A percentile compares a stretch with the other conserved stretches of the same genome.
These are phyloP conservation scores for Cryptococcus sp. DNA, from an alignment of 1,284 basidiomycete species.

Conservation along the genomic window DNA sequence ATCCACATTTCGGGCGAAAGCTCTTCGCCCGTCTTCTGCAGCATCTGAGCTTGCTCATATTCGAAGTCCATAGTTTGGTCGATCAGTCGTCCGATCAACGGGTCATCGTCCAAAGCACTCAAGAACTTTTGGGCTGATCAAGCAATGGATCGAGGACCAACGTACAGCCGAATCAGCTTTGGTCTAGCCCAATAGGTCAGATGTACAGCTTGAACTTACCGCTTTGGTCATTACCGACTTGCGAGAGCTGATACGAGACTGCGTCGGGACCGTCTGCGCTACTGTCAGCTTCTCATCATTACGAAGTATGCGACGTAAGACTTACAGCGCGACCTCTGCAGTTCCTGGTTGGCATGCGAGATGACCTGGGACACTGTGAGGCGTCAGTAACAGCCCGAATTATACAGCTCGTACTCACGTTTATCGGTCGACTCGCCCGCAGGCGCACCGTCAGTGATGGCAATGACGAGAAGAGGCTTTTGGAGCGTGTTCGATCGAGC, in stretches of 20 bases:
- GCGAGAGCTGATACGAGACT: conserved; percentile 54
- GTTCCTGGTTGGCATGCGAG: conserved; percentile 45
- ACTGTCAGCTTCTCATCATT: not conserved
- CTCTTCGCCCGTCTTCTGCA: conserved; percentile 42
- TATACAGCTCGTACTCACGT: conserved; percentile 14
- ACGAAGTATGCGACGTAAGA: not conserved
- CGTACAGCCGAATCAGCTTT: conserved; percentile 1
- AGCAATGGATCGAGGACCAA: too few relatives aligned
- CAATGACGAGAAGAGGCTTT: conserved; percentile 55
- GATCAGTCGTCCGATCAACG: conserved; percentile 51
- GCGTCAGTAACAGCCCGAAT: conserved; percentile 1
- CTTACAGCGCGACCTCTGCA: conserved; percentile 47
- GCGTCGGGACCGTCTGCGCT: conserved; percentile 53
- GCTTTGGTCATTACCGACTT: conserved; percentile 55
- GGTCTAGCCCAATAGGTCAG: not conserved
- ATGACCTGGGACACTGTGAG: conserved; percentile 51
- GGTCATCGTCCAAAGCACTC: conserved; percentile 52
- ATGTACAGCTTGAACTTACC: conserved; percentile 21
- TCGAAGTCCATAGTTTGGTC: conserved; percentile 54
- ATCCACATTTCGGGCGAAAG: conserved; percentile 35
- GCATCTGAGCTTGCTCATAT: conserved; percentile 53
- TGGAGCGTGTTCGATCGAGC: conserved; percentile 49
- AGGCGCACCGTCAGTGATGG: conserved; percentile 52
- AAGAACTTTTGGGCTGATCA: conserved; percentile 33
- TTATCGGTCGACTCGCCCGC: conserved; percentile 53